Conservation (phyloP, 352 stramenopile genomes). For the Phytophthora sp. region DNA sequence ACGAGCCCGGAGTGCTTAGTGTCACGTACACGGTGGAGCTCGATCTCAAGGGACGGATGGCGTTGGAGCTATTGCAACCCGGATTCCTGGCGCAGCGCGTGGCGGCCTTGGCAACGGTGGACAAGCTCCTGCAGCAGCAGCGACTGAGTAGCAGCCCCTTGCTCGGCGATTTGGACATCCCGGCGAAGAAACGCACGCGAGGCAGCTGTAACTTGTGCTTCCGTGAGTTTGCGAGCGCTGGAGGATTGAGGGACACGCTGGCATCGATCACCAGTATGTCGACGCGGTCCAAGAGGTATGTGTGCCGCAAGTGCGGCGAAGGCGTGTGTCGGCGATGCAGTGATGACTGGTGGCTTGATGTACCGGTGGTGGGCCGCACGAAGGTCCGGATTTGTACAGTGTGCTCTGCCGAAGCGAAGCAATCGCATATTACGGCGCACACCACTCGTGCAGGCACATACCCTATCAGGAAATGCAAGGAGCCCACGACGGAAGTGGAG, state of each 20-base stretch:
- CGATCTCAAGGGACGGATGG: conserved; percentile 84
- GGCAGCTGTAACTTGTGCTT: conserved; percentile 79
- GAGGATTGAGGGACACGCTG: conserved; percentile 31
- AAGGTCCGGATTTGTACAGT: conserved; percentile 88
- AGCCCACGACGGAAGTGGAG: conserved; percentile 25
- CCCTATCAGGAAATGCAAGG: conserved; percentile 13
- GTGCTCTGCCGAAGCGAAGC: conserved; percentile 74
- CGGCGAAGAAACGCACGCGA: conserved; percentile 29
- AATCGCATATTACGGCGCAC: conserved; percentile 51
- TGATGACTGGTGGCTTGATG: conserved; percentile 79
- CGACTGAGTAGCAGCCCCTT: conserved; percentile 77
- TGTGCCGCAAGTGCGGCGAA: conserved; percentile 84
- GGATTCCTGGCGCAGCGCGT: conserved; percentile 74
- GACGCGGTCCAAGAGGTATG: conserved; percentile 53
- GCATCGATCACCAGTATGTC: conserved; percentile 35
- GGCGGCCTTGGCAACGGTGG: conserved; percentile 67
- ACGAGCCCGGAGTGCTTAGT: conserved; percentile 71
- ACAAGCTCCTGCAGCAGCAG: conserved; percentile 83
- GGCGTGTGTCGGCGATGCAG: conserved; percentile 81
- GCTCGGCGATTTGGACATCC: conserved; percentile 81
- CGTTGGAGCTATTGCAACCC: conserved; percentile 66
- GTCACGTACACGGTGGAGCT: conserved; percentile 88
- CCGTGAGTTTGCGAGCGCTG: conserved; percentile 55
- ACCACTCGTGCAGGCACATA: conserved; percentile 28
- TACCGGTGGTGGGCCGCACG: conserved; percentile 76